These are phyloP conservation scores for Colletotrichum chrysophilum DNA, from an alignment of 2,329 filamentous ascomycete species.

Conservation along the genomic window DNA sequence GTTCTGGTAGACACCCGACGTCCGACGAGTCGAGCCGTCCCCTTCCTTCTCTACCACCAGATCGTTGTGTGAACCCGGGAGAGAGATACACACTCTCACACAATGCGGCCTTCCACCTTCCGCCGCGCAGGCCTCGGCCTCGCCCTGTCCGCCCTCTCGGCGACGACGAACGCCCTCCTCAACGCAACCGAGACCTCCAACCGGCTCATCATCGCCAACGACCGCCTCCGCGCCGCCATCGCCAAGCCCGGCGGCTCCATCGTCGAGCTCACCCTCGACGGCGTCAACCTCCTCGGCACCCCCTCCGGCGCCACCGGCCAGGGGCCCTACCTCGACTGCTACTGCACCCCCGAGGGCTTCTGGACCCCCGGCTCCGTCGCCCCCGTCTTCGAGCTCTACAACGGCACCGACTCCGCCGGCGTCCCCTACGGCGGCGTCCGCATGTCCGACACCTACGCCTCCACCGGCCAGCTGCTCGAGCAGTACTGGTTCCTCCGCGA, in stretches of 20 bases:
- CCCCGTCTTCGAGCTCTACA: conserved; percentile 54
- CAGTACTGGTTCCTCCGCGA: conserved; percentile 69
- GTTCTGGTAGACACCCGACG: neutral
- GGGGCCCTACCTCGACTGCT: conserved; percentile 64
- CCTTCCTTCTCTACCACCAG: neutral
- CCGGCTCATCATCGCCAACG: conserved; percentile 40
- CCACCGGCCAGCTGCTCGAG: conserved; percentile 60
- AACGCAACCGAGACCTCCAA: conserved; percentile 38
- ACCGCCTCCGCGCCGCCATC: conserved; percentile 41
- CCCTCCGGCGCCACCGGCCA: conserved; percentile 48
- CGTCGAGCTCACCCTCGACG: conserved; percentile 36
- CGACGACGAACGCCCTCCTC: conserved; percentile 27
- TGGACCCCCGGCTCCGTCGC: conserved; percentile 58
- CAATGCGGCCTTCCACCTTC: conserved; percentile 3
- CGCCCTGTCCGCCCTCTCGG: neutral
- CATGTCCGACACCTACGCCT: conserved; percentile 60
- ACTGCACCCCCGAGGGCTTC: conserved; percentile 60
- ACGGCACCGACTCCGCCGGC: conserved; percentile 53
- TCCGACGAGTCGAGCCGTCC: neutral
- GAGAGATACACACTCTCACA: neutral
- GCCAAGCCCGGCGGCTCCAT: conserved; percentile 41
- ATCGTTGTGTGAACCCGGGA: too few relatives aligned
- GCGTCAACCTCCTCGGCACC: conserved; percentile 52
- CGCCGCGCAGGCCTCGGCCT: neutral
- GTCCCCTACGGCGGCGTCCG: conserved; percentile 58